phyloP scores from a whole-genome alignment of 495 filamentous ascomycete genomes.

The Staphylotrichum longicolle region DNA sequence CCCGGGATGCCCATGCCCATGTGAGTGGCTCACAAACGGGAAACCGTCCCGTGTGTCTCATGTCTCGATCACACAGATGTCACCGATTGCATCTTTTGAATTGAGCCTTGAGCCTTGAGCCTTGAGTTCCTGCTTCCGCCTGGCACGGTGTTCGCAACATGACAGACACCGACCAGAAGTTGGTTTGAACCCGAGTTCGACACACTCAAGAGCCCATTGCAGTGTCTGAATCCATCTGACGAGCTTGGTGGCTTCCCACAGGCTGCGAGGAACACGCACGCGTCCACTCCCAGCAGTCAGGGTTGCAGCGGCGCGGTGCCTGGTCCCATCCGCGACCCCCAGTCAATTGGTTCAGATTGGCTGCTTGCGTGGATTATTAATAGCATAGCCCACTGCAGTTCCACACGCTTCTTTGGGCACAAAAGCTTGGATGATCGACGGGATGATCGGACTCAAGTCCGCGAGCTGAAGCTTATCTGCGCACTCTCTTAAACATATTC shows the following conservation, averaged over 20 bases:
- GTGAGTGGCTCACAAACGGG: too few species aligned
- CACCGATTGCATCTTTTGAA: too few species aligned
- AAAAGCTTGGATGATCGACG: conserved; percentile 1
- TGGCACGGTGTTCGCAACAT: conserved; percentile 10
- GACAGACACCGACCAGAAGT: background rate
- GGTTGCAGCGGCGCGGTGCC: conserved; percentile 15
- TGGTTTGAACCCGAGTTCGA: background rate
- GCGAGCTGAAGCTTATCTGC: background rate
- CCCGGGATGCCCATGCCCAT: too few species aligned
- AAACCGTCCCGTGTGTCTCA: too few species aligned
- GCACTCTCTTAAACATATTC: too few species aligned
- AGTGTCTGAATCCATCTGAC: background rate
- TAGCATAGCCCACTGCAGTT: conserved; percentile 13
- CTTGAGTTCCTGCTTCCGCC: background rate
- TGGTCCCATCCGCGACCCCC: background rate
- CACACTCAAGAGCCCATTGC: too few species aligned
- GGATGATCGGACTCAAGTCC: conserved; percentile 1
- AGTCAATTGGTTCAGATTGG: conserved; percentile 3
- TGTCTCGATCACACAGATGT: too few species aligned
- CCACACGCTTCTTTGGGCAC: conserved; percentile 1
- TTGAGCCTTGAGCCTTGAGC: too few species aligned
- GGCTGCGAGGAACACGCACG: conserved; percentile 14
- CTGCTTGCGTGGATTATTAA: conserved; percentile 19
- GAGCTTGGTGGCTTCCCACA: background rate
- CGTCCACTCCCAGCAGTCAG: background rate